Evolutionary conservation across 345 rosid genomes (phyloP).

Genomic region (Gynandropsis gynandra): DNA sequence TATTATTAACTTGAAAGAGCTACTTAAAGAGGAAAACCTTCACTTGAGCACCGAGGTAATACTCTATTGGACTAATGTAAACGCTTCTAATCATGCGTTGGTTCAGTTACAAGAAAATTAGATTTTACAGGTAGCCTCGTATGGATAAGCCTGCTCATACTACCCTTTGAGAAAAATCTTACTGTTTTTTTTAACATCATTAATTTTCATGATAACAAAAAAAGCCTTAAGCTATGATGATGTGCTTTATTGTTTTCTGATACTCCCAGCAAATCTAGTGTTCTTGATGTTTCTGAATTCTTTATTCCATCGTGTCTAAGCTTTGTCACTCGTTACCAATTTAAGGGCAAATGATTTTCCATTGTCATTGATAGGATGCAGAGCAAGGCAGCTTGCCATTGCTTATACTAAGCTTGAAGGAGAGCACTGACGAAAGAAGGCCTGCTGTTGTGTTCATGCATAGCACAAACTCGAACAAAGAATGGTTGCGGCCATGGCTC

Average conservation of each 20-base stretch:
- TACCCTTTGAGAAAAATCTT: no score
- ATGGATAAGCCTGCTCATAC: no score
- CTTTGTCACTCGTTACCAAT: neutral
- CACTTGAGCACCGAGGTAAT: constrained; percentile 68
- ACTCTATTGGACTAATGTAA: neutral
- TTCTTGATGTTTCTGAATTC: neutral
- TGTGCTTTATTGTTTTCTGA: neutral
- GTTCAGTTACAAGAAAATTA: neutral
- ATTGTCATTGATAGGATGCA: constrained; percentile 37
- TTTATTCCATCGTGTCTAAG: no score
- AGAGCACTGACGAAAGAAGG: constrained; percentile 29
- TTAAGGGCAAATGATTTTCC: neutral
- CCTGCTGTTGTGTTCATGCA: constrained; percentile 89
- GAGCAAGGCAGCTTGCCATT: constrained; percentile 74
- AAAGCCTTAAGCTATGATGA: no score
- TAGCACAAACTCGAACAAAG: constrained; percentile 67
- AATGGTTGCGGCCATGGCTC: constrained; percentile 85
- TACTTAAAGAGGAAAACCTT: constrained; percentile 62
- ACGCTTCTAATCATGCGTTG: neutral
- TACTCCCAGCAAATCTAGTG: neutral
- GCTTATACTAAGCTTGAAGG: constrained; percentile 57
- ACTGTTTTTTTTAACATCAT: neutral
- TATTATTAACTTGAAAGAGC: constrained; percentile 40
- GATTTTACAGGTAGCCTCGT: no score
- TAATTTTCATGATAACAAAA: constrained; percentile 1